A percentile compares a stretch with the other conserved stretches of the same genome.
phyloP scores from a whole-genome alignment of 1,284 basidiomycete genomes.

The Golubevia sp. region DNA sequence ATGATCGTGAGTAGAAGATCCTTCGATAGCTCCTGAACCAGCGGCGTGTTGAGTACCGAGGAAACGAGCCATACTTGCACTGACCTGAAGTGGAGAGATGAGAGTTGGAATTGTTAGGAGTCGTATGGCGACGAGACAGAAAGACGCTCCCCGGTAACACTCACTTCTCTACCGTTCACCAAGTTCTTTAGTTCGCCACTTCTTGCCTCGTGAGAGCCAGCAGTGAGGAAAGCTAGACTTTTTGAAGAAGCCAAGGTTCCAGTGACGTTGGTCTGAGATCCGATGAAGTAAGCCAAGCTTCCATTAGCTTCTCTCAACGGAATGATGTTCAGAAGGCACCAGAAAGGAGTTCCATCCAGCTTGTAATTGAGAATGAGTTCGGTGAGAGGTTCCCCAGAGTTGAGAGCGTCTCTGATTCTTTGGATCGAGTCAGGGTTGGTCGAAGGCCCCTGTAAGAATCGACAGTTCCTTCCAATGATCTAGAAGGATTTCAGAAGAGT shows the following conservation, averaged over 20 bases:
- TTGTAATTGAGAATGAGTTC: conserved; percentile 27
- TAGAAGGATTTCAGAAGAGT: too few relatives aligned
- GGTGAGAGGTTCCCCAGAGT: conserved; percentile 4
- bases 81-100: not conserved
- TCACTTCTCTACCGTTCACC: conserved; percentile 11
- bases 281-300: conserved; percentile 18
- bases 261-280: conserved; percentile 18
- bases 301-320: conserved; percentile 16
- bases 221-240: conserved; percentile 16
- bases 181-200: not conserved
- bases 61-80: not conserved
- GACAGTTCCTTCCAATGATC: conserved; percentile 25
- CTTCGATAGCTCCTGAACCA: not conserved
- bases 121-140: not conserved
- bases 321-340: conserved; percentile 18
- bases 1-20: not conserved
- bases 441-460: conserved; percentile 22
- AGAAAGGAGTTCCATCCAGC: conserved; percentile 22
- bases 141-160: not conserved
- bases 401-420: conserved; percentile 15
- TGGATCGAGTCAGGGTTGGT: conserved; percentile 13
- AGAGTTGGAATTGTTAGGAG: not conserved
- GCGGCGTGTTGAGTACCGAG: not conserved
- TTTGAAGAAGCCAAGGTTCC: conserved; percentile 10
- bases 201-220: not conserved